phyloP scores from a whole-genome alignment of 2,329 filamentous ascomycete genomes.

The Talaromyces sp. region DNA sequence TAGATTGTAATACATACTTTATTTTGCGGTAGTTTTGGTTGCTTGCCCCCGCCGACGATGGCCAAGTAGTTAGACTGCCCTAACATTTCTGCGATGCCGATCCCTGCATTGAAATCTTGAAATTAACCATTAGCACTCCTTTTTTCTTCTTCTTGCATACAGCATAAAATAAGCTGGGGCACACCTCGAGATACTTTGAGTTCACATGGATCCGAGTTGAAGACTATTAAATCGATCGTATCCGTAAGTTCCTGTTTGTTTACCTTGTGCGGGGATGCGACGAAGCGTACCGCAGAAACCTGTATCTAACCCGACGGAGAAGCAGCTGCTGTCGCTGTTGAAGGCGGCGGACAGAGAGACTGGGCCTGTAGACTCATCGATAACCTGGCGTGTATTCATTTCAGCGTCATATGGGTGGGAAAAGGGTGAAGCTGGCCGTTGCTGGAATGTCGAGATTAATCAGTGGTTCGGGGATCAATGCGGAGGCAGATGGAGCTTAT shows the following conservation, averaged over 20 bases:
- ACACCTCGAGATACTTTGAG: constrained; percentile 62
- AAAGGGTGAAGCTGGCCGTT: neutral
- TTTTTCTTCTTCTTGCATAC: neutral
- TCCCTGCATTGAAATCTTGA: constrained; percentile 73
- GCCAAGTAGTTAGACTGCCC: constrained; percentile 82
- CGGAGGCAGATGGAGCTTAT: constrained; percentile 2
- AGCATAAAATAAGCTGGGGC: constrained; percentile 8
- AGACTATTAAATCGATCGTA: constrained; percentile 52
- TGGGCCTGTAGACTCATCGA: constrained; percentile 72
- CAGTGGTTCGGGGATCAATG: neutral
- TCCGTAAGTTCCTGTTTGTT: constrained; percentile 19
- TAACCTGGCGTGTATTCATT: constrained; percentile 88
- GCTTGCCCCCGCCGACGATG: constrained; percentile 80
- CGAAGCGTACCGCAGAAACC: constrained; percentile 72
- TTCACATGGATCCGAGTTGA: constrained; percentile 68
- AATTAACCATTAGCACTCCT: neutral
- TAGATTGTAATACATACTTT: constrained; percentile 54
- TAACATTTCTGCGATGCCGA: constrained; percentile 82
- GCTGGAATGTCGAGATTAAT: neutral
- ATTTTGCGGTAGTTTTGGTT: constrained; percentile 81
- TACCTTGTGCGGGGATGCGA: constrained; percentile 12
- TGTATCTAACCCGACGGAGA: constrained; percentile 79
- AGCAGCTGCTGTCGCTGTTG: constrained; percentile 80
- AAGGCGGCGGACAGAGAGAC: constrained; percentile 79
- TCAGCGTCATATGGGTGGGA: constrained; percentile 9